phyloP scores from a whole-genome alignment of 148 eudicot genomes.

The Simmondsia chinensis region DNA sequence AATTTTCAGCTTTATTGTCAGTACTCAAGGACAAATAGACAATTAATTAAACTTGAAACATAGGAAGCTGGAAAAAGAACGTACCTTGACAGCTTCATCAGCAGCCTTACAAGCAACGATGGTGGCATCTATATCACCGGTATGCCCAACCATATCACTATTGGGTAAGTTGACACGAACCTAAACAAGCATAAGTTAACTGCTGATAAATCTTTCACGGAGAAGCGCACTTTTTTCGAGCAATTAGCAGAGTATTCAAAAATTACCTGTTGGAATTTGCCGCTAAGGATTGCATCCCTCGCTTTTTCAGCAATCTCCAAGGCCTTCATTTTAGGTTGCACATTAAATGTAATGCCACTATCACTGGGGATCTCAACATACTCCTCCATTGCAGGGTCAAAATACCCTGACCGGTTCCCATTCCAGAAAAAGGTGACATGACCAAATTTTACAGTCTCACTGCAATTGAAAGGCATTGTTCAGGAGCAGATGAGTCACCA shows the following conservation, averaged over 20 bases:
- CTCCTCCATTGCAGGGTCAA: slow-evolving; percentile 79
- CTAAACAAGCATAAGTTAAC: slow-evolving; percentile 17
- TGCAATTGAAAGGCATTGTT: slow-evolving; percentile 11
- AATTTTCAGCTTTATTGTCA: no score
- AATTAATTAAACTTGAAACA: no score
- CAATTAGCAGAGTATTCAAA: no score
- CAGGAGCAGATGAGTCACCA: no score
- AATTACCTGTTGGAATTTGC: slow-evolving; percentile 87
- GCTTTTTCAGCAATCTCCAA: slow-evolving; percentile 84
- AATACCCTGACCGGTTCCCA: slow-evolving; percentile 84
- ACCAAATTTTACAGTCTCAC: slow-evolving; percentile 97
- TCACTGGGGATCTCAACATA: slow-evolving; percentile 95
- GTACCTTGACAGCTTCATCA: slow-evolving; percentile 94
- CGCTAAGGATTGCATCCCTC: slow-evolving; percentile 79
- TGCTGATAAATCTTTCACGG: background rate
- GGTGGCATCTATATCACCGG: slow-evolving; percentile 86
- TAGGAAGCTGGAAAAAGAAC: background rate
- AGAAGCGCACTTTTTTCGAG: background rate
- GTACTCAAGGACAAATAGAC: no score
- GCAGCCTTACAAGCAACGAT: slow-evolving; percentile 87
- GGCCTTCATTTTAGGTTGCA: slow-evolving; percentile 84
- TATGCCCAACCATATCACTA: slow-evolving; percentile 94
- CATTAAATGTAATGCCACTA: slow-evolving; percentile 75
- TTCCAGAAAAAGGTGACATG: slow-evolving; percentile 98
- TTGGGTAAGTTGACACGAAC: slow-evolving; percentile 91